Evolutionary conservation across 2,329 filamentous ascomycete genomes (phyloP), one percentile per base, ranked within the genome.

Genomic region (Tolypocladium album): DNA sequence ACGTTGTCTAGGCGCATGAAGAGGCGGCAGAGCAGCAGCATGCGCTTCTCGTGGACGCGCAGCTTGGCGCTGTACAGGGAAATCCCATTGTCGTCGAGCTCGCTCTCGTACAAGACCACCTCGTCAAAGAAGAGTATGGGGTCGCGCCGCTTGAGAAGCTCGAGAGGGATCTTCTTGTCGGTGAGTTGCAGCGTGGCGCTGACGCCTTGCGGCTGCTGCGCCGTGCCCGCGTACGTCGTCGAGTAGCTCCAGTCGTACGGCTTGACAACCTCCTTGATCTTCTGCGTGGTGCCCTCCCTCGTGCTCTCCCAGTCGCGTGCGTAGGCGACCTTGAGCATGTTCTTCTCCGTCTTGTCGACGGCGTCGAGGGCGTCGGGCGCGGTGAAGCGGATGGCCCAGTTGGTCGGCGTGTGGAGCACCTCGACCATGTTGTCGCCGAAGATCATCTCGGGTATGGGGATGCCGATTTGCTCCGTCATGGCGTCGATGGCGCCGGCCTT

Each of bases 161-260:
- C 90, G 60, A 96, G 82, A 5, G 94, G 92, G 63, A 99, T 94
- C 59, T 81, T 67, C 59, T 73, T 71, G 5, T 69, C 66, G 7
- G 74, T 72, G 5, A 72, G 69, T 31, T 38, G 50, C 50, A 55
- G 50, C 20, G 50, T 5, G 2, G 22, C 20, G 31, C 20, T 4
- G 3, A 34, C 20, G 31, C 3, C 50, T 11, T 3, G 27, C 55
- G 72, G 61, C 61, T 68, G 58, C 62, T 76, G 71, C 47, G 88
- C 75, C 4, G 88, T 90, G 57, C 94, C 94, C 60, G 82, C 82
- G 75, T 96, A 99, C 65, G 87, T 82, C 42, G 93, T 96, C 65
- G 87, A 94, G 76, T 97, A 99, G 63, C 91, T 96, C 94, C 94
- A 99, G 76, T 99, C 94, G 72, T 95, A 99, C 3, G 93, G 92